A percentile compares a stretch with the other conserved stretches of the same genome.
Conservation (phyloP, 352 stramenopile species). For the Phytophthora lateralis region DNA sequence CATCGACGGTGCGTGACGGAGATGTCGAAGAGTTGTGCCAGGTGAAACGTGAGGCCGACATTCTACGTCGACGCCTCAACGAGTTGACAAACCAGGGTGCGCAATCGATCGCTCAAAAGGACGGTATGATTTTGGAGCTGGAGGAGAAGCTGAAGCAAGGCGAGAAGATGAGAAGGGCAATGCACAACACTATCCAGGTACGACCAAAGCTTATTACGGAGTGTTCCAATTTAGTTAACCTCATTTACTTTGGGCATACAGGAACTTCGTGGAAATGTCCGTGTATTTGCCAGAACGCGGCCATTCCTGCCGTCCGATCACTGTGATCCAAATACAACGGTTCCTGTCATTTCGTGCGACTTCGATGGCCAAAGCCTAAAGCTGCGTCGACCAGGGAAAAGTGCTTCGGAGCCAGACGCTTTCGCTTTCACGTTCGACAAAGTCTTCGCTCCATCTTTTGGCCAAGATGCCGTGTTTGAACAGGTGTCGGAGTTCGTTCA, state of each 20-base stretch:
- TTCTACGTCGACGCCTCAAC: slow-evolving; percentile 68
- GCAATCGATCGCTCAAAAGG: slow-evolving; percentile 75
- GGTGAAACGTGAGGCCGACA: slow-evolving; percentile 74
- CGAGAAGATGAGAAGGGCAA: slow-evolving; percentile 88
- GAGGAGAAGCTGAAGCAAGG: slow-evolving; percentile 76
- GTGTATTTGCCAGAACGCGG: slow-evolving; percentile 95
- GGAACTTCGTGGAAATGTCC: slow-evolving; percentile 98
- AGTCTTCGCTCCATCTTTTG: slow-evolving; percentile 93
- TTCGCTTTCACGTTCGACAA: slow-evolving; percentile 96
- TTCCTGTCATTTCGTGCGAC: slow-evolving; percentile 66
- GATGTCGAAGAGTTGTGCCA: slow-evolving; percentile 74
- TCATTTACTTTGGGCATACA: slow-evolving; percentile 41
- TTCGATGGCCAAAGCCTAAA: slow-evolving; percentile 75
- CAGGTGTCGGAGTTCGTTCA: slow-evolving; percentile 98
- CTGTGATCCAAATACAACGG: slow-evolving; percentile 48
- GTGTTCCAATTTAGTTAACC: slow-evolving; percentile 6
- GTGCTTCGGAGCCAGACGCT: slow-evolving; percentile 46
- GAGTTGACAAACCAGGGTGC: slow-evolving; percentile 65
- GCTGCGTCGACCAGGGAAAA: slow-evolving; percentile 57
- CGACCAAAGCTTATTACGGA: slow-evolving; percentile 1
- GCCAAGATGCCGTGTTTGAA: slow-evolving; percentile 96
- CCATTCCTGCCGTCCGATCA: slow-evolving; percentile 89
- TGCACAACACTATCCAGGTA: slow-evolving; percentile 98
- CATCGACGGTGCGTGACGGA: slow-evolving; percentile 55
- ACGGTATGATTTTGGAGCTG: slow-evolving; percentile 70